Base-by-base conservation (phyloP, 1,284 basidiomycete genomes). In the Tilletia walkeri region DNA sequence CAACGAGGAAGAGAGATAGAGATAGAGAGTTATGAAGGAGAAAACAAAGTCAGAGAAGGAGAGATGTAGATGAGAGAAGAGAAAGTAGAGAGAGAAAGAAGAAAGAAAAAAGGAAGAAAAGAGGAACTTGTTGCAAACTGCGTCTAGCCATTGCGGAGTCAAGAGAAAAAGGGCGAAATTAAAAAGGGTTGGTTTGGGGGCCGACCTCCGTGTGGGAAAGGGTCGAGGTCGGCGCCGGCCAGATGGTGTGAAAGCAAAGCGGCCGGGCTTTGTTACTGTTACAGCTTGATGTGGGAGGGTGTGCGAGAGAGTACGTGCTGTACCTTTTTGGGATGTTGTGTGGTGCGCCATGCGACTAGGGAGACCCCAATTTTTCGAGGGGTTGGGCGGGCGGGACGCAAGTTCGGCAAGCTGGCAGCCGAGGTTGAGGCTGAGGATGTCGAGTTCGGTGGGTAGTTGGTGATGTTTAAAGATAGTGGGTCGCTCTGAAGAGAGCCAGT, bases 261-360 rank as follows among this genome's bases (percentile, higher is more conserved):
- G 59, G 34, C 59, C 36, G 16, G 59, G 59, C 59, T 63, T 39
- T 63, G 59, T 63, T 45, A 45, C 59, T 34, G 59, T 10, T 63
- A 63, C 59, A 63, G 16, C 41, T 53, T 18, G 50, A 53, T 53
- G 18, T 53, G 16, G 50, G n/a, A 18, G 16, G 50, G 50, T 45
- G 41, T 45, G 41, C 14, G 24, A 30, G 24, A 7, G 41, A 45
- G 9, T 9, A 45, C 41, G 9, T 45, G 41, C 14, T 45, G 41
- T 45, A 14, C 41, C 41, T 45, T 45, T 7, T 45, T 45, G 14
- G 14, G 30, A n/a, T 53, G 50, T 53, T 18, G 16, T 7, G n/a
- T 53, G 50, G n/a, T 53, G 9, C 12, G 47, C n/a, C 24, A 30
- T 30, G 24, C 24, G 24, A 30, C 24, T 30, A 30, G 24, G 24